Percentiles rank a stretch among this genome's conserved stretches.
Conservation (phyloP, 805 yeast genomes). For the Wickerhamomyces bisporus region DNA sequence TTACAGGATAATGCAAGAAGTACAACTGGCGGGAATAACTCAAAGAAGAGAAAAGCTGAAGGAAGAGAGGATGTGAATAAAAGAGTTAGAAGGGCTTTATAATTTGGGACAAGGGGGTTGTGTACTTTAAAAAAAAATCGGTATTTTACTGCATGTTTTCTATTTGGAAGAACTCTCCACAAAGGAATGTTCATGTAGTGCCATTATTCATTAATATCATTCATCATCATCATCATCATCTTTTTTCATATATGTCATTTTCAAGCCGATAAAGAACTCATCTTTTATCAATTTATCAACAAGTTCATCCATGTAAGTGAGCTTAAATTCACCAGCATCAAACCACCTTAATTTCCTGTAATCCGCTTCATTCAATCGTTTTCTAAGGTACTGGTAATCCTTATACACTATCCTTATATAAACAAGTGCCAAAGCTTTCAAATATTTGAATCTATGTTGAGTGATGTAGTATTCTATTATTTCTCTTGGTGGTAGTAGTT, state of each 20-base stretch:
- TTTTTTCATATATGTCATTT: constrained; percentile 51
- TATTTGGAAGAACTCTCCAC: too few relatives aligned
- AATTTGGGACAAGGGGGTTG: too few relatives aligned
- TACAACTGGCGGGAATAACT: not conserved
- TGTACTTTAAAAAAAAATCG: too few relatives aligned
- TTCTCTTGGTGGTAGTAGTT: constrained; percentile 62
- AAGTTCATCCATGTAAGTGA: constrained; percentile 67
- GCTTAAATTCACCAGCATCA: constrained; percentile 34
- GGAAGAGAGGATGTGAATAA: constrained; percentile 19
- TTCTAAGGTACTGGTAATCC: constrained; percentile 38
- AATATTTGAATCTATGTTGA: constrained; percentile 72
- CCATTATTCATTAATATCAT: too few relatives aligned
- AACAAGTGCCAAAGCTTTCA: constrained; percentile 63
- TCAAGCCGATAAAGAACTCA: constrained; percentile 65
- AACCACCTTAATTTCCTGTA: constrained; percentile 57
- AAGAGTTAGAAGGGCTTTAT: constrained; percentile 31
- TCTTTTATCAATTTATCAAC: constrained; percentile 54
- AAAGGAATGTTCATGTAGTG: too few relatives aligned
- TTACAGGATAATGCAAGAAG: constrained; percentile 38
- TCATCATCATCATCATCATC: not conserved
- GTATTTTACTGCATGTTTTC: too few relatives aligned
- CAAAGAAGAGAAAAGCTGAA: constrained; percentile 20
- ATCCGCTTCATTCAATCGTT: constrained; percentile 44
- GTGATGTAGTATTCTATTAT: constrained; percentile 48
- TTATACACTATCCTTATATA: constrained; percentile 43